These are phyloP conservation scores for Striga hermonthica DNA, from an alignment of 305 asterid species.

Conservation along the genomic window DNA sequence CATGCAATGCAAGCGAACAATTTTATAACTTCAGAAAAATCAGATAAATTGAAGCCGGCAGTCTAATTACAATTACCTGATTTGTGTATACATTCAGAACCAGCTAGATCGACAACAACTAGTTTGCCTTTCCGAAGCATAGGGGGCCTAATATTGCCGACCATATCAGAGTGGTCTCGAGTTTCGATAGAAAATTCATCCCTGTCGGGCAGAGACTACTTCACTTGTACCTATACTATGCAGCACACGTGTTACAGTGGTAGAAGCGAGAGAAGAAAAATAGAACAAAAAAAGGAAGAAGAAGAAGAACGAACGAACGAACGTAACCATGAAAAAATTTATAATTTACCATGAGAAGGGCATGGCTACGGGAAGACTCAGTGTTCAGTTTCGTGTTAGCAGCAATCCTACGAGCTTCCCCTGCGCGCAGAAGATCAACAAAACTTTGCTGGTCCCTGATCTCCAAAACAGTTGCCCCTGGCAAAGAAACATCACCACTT, in stretches of 20 bases:
- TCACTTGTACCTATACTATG: constrained; percentile 77
- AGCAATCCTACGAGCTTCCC: constrained; percentile 96
- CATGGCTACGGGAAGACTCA: constrained; percentile 99
- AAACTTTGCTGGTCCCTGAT: constrained; percentile 82
- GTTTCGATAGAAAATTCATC: constrained; percentile 59
- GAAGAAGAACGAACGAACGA: no score
- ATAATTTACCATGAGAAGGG: constrained; percentile 78
- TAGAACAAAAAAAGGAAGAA: not conserved
- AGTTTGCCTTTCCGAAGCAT: constrained; percentile 85
- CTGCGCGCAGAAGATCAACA: constrained; percentile 76
- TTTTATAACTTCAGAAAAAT: not conserved
- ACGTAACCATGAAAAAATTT: not conserved
- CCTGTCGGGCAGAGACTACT: constrained; percentile 60
- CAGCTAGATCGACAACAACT: constrained; percentile 98
- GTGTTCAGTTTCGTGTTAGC: constrained; percentile 96
- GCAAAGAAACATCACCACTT: constrained; percentile 93
- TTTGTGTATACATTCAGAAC: constrained; percentile 93
- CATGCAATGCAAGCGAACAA: not conserved
- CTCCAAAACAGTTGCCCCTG: constrained; percentile 87
- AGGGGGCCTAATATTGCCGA: constrained; percentile 69
- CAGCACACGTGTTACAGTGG: constrained; percentile 27
- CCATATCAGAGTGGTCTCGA: constrained; percentile 49
- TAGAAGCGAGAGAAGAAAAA: not conserved
- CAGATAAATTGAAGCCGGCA: not conserved
- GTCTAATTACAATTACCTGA: constrained; percentile 56